A percentile compares a stretch with the other conserved stretches of the same genome.
Conservation (phyloP, 495 filamentous ascomycete genomes). For the Trichoderma virens region DNA sequence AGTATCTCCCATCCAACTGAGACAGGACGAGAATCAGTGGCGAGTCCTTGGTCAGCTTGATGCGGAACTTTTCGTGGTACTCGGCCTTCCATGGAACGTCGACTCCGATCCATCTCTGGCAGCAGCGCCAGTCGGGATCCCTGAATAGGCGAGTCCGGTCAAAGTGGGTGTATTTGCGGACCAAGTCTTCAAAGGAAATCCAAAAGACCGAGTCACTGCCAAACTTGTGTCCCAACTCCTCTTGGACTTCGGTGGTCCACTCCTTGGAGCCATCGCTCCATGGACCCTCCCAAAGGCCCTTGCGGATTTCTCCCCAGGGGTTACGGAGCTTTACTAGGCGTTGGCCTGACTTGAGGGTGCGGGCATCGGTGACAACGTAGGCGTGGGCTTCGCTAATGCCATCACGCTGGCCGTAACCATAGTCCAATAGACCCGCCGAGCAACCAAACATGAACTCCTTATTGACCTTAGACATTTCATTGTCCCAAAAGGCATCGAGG, state of each 20-base stretch:
- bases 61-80: conserved; percentile 79
- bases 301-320: conserved; percentile 67
- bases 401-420: conserved; percentile 57
- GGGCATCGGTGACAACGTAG: conserved; percentile 82
- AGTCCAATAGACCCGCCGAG: conserved; percentile 57
- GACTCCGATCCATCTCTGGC: conserved; percentile 80
- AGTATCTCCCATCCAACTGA: conserved; percentile 84
- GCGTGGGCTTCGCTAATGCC: conserved; percentile 80
- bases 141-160: conserved; percentile 88
- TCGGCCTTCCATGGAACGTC: conserved; percentile 83
- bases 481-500: conserved; percentile 78
- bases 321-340: conserved; percentile 51
- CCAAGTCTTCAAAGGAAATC: conserved; percentile 71
- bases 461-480: conserved; percentile 83
- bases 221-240: conserved; percentile 75
- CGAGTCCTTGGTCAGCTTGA: conserved; percentile 61
- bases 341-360: conserved; percentile 39
- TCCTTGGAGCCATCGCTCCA: conserved; percentile 93
- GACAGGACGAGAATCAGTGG: conserved; percentile 76
- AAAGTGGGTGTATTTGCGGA: conserved; percentile 76
- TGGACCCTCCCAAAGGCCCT: conserved; percentile 73
- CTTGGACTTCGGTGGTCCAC: conserved; percentile 85
- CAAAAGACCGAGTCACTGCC: conserved; percentile 78
- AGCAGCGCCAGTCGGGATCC: conserved; percentile 67
- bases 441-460: conserved; percentile 86